Evolutionary conservation across 2,329 filamentous ascomycete species (phyloP).

Genomic region (Verruconis gallopava): DNA sequence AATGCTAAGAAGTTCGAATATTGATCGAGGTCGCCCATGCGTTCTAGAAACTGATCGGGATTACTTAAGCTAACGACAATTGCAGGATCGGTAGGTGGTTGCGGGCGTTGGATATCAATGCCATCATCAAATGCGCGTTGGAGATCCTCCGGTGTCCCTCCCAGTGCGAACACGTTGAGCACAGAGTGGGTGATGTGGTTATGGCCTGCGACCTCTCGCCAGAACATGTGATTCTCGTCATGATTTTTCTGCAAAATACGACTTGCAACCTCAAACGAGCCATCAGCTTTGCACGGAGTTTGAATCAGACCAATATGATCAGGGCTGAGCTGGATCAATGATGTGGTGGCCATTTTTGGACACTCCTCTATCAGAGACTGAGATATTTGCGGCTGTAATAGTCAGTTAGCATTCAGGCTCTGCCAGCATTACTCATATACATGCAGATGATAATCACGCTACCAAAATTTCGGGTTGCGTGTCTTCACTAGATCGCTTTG

Average conservation of each 20-base stretch:
- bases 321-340: not conserved
- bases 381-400: no score
- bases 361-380: no score
- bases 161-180: conserved; percentile 63
- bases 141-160: conserved; percentile 47
- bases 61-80: conserved; percentile 22
- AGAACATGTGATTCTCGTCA: not conserved
- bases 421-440: no score
- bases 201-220: conserved; percentile 12
- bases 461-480: no score
- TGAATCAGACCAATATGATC: not conserved
- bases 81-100: conserved; percentile 30
- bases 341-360: not conserved
- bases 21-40: conserved; percentile 14
- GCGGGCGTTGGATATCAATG: conserved; percentile 18
- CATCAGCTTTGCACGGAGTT: not conserved
- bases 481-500: no score
- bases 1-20: conserved; percentile 12
- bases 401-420: no score
- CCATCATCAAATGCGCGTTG: conserved; percentile 55
- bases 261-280: not conserved
- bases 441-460: no score
- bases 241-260: not conserved
- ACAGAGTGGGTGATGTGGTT: conserved; percentile 72
- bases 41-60: conserved; percentile 45